A percentile compares a stretch with the other conserved stretches of the same genome.
Evolutionary conservation across 768 basidiomycete species (phyloP).

Genomic region (Nidularia pulvinata): DNA sequence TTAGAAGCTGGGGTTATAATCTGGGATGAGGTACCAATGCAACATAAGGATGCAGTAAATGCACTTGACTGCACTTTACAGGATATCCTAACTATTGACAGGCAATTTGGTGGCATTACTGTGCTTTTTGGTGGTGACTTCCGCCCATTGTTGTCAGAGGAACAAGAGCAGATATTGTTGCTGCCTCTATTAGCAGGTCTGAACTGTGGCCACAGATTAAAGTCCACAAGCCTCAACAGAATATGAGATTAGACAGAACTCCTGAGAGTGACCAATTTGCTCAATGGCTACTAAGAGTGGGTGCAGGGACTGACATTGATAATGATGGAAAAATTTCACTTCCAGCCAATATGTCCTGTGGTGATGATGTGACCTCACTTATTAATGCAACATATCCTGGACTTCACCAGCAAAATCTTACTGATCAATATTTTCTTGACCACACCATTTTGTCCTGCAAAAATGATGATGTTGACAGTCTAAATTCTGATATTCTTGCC

Average conservation of each 20-base stretch:
- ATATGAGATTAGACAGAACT: slow-evolving; percentile 30
- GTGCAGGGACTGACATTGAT: slow-evolving; percentile 4
- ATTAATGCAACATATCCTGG: slow-evolving; percentile 12
- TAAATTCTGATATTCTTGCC: no score
- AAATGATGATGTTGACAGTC: no score
- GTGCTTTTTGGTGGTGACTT: slow-evolving; percentile 47
- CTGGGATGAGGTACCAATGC: slow-evolving; percentile 22
- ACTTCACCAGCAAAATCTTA: slow-evolving; percentile 1
- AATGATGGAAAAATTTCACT: slow-evolving; percentile 1
- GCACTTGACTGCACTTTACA: slow-evolving; percentile 30
- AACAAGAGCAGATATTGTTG: slow-evolving; percentile 30
- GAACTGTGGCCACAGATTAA: slow-evolving; percentile 4
- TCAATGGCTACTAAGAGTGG: slow-evolving; percentile 8
- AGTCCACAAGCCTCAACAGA: slow-evolving; percentile 26
- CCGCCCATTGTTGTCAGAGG: slow-evolving; percentile 38
- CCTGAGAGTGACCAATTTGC: slow-evolving; percentile 2
- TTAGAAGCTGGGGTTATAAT: not conserved
- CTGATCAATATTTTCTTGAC: no score
- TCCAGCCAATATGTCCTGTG: slow-evolving; percentile 5
- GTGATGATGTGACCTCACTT: slow-evolving; percentile 3
- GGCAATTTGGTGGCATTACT: slow-evolving; percentile 37
- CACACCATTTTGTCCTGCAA: no score
- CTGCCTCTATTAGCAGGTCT: slow-evolving; percentile 31
- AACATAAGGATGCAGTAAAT: slow-evolving; percentile 28
- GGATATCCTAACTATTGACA: slow-evolving; percentile 21